phyloP scores from a whole-genome alignment of 1,284 basidiomycete genomes.

The Cutaneotrichosporon sp. region DNA sequence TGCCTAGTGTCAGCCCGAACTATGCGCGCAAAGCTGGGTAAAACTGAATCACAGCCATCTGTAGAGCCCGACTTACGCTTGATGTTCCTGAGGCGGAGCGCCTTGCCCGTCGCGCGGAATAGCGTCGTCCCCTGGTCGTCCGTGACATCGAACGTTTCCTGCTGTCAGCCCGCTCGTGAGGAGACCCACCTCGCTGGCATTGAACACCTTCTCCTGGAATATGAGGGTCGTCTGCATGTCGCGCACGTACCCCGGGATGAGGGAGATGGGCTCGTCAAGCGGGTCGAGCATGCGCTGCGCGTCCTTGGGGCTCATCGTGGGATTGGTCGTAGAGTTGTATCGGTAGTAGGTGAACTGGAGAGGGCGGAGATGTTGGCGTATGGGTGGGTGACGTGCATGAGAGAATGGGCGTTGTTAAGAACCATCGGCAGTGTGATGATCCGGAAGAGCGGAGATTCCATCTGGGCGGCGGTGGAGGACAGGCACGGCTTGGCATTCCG shows the following conservation, averaged over 20 bases:
- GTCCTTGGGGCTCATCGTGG: not conserved
- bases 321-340: not conserved
- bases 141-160: constrained; percentile 11
- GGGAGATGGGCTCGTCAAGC: constrained; percentile 1
- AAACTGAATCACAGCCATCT: too few species aligned
- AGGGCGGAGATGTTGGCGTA: too few species aligned
- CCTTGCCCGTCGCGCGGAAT: constrained; percentile 5
- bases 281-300: constrained; percentile 16
- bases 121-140: not conserved
- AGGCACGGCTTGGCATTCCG: too few species aligned
- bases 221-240: not conserved
- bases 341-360: too few species aligned
- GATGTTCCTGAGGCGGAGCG: constrained; percentile 1
- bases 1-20: constrained; percentile 1
- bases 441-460: too few species aligned
- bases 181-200: not conserved
- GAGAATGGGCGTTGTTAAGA: not conserved
- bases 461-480: too few species aligned
- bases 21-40: too few species aligned
- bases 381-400: not conserved
- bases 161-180: not conserved
- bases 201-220: constrained; percentile 9
- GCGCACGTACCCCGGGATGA: constrained; percentile 1
- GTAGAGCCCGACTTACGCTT: constrained; percentile 12
- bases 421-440: too few species aligned